Conservation (phyloP, 2,329 filamentous ascomycete species). For the Aspergillus sp. region DNA sequence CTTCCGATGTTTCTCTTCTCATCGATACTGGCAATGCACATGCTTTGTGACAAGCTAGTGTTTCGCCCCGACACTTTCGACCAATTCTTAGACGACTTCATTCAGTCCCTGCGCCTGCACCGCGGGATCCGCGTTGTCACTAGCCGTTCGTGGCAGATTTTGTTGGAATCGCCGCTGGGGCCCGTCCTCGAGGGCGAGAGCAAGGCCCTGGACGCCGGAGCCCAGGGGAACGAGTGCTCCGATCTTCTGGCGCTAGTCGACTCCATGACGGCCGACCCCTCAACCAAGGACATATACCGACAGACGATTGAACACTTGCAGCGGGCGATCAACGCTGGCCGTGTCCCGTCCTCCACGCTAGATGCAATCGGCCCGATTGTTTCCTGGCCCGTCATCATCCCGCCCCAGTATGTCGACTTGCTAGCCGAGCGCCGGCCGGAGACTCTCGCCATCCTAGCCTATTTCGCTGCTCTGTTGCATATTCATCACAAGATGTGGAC, state of each 20-base stretch:
- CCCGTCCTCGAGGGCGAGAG: constrained; percentile 1
- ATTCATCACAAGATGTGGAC: constrained; percentile 23
- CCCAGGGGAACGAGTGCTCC: constrained; percentile 3
- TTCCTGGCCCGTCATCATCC: neutral
- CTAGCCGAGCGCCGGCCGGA: constrained; percentile 17
- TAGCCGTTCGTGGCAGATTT: constrained; percentile 2
- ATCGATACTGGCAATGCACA: constrained; percentile 7
- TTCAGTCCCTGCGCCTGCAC: constrained; percentile 6
- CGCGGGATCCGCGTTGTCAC: constrained; percentile 6
- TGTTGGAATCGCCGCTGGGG: constrained; percentile 2
- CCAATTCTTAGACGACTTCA: constrained; percentile 6
- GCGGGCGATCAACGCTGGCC: neutral
- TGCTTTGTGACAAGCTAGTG: constrained; percentile 8
- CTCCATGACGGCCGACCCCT: constrained; percentile 2
- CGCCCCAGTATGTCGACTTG: neutral
- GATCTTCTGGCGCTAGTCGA: constrained; percentile 6
- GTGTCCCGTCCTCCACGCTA: no score
- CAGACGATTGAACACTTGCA: constrained; percentile 7
- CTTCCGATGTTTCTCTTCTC: constrained; percentile 9
- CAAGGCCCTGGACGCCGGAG: constrained; percentile 2
- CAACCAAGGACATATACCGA: constrained; percentile 3
- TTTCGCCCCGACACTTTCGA: constrained; percentile 4
- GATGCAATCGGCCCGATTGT: no score
- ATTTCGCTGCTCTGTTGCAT: constrained; percentile 31
- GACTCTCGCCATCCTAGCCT: constrained; percentile 30